Evolutionary conservation across 129 eudicot genomes (phyloP), one percentile per base, ranked within the genome.

Genomic region (Smallanthus sonchifolius): DNA sequence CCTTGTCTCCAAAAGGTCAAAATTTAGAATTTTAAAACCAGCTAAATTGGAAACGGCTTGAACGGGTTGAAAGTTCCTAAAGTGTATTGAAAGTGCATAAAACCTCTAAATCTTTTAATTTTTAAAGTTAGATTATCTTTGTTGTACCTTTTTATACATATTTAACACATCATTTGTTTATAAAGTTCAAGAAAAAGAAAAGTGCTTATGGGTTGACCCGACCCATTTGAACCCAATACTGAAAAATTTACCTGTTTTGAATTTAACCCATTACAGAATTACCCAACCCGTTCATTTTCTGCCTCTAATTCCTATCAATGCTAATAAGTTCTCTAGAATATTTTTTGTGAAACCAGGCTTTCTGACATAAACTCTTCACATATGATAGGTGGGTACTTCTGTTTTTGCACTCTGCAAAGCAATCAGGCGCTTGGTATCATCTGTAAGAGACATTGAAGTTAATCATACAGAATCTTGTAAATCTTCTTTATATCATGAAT

Each of bases 331-430:
- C 32, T 54, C 60, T 54, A 54, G 28, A 54, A 54, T 54, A 11
- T 19, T 49, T 54, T 17, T 17, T 32, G 60, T 54, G 32, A 54
- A 57, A 57, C 28, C 64, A 57, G 48, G 10, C 68, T 43, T 76
- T 38, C 67, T 88, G 54, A 83, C 74, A 71, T 28, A 60, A 39
- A 59, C 9, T 52, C 15, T 84, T 67, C 32, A 65, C 78, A 32
- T 62, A 32, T 39, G 65, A 78, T 77, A 95, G 99, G 99, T 88
- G 70, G 73, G 81, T 79, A 71, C 69, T 55, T 85, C 89, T 69
- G 68, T 95, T 75, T 83, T 80, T 84, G 84, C 97, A 55, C 88
- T 91, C 14, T 87, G 91, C 83, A 87, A 82, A 83, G 92, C 94
- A 28, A 75, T 87, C 69, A 88, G 94, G 74, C 77, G 62, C 67